Evolutionary conservation across 2,329 filamentous ascomycete species (phyloP).

Genomic region (Aspergillus sp.): DNA sequence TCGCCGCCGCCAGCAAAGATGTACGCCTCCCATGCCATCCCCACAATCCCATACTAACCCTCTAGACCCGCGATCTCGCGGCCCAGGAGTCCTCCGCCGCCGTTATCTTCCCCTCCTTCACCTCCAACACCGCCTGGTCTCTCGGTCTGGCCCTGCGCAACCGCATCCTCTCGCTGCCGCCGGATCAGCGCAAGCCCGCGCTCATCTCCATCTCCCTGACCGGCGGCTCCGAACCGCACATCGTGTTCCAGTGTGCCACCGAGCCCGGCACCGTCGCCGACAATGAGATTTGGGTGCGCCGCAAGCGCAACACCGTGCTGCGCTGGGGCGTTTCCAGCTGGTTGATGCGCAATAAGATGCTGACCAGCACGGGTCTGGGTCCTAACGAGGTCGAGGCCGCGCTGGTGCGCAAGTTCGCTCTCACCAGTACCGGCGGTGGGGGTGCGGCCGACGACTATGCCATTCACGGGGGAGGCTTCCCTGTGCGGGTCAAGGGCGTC

Average conservation of each 20-base stretch:
- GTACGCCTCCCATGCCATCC: conserved; percentile 13
- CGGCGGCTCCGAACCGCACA: conserved; percentile 43
- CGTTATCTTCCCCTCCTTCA: conserved; percentile 37
- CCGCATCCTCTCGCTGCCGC: conserved; percentile 34
- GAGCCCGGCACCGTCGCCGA: conserved; percentile 67
- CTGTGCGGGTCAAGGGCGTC: conserved; percentile 68
- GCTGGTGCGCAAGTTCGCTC: conserved; percentile 64
- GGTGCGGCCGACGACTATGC: conserved; percentile 59
- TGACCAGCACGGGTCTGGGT: conserved; percentile 12
- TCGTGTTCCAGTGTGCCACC: conserved; percentile 68
- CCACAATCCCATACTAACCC: not conserved
- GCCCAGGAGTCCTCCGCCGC: conserved; percentile 28
- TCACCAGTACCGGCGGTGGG: conserved; percentile 52
- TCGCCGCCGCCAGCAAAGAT: conserved; percentile 29
- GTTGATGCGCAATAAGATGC: conserved; percentile 67
- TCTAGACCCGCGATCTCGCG: conserved; percentile 26
- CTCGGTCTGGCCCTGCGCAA: conserved; percentile 38
- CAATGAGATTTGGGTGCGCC: conserved; percentile 66
- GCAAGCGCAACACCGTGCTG: conserved; percentile 70
- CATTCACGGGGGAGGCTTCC: conserved; percentile 74
- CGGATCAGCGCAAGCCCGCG: conserved; percentile 34
- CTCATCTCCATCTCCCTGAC: conserved; percentile 40
- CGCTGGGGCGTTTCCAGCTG: conserved; percentile 69
- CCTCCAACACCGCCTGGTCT: conserved; percentile 35
- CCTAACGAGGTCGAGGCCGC: conserved; percentile 56